Evolutionary conservation across 208 protist species (phyloP).

Genomic region (Leishmania tarentolae): DNA sequence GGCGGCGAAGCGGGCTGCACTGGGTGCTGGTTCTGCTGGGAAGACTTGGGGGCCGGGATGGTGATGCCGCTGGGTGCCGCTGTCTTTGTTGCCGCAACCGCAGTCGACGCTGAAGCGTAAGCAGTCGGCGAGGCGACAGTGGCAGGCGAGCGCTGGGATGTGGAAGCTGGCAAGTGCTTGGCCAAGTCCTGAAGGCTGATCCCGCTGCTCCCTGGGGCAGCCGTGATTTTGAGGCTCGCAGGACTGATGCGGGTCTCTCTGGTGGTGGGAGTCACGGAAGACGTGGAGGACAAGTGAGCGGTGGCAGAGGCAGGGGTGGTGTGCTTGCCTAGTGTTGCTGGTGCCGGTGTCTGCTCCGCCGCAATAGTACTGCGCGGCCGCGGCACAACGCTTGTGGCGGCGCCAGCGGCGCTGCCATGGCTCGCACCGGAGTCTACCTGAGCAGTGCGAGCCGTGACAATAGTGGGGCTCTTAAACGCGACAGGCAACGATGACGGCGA

Average conservation of each 20-base stretch:
- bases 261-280: slow-evolving; percentile 1
- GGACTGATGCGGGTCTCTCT: not conserved
- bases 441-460: not conserved
- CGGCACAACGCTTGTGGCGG: slow-evolving; percentile 31
- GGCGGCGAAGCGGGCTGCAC: not conserved
- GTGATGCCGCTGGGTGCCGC: slow-evolving; percentile 21
- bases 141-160: slow-evolving; percentile 17
- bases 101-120: slow-evolving; percentile 8
- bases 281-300: slow-evolving; percentile 31
- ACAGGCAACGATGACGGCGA: slow-evolving; percentile 17
- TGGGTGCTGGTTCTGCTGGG: slow-evolving; percentile 14
- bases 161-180: slow-evolving; percentile 31
- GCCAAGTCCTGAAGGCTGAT: slow-evolving; percentile 49
- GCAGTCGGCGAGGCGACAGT: not conserved
- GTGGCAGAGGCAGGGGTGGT: slow-evolving; percentile 33
- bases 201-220: slow-evolving; percentile 28
- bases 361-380: slow-evolving; percentile 51
- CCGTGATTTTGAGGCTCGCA: slow-evolving; percentile 36
- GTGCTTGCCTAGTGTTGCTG: slow-evolving; percentile 9
- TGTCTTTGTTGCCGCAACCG: slow-evolving; percentile 5
- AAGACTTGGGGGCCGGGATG: slow-evolving; percentile 40
- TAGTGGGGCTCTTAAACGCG: not conserved
- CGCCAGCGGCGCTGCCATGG: not conserved
- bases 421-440: slow-evolving; percentile 6
- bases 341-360: slow-evolving; percentile 5